Conservation (phyloP, 305 asterid species). For the Fraxinus ornus region DNA sequence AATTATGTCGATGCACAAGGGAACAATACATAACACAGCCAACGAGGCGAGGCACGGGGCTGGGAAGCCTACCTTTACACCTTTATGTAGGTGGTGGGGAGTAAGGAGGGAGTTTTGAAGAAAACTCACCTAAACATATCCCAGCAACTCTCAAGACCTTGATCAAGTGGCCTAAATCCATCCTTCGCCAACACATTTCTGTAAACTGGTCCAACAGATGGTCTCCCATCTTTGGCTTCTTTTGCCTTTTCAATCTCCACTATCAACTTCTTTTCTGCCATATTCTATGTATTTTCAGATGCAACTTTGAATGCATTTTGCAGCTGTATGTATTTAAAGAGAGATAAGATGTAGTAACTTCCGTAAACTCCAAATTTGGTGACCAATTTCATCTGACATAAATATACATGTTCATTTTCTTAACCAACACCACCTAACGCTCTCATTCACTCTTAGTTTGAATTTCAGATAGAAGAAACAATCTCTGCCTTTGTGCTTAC, state of each 20-base stretch:
- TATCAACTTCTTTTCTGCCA: conserved; percentile 49
- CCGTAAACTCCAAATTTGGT: conserved; percentile 32
- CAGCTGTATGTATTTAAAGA: neutral
- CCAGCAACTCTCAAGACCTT: conserved; percentile 65
- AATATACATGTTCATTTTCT: neutral
- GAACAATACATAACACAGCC: neutral
- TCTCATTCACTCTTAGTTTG: conserved; percentile 37
- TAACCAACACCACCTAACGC: conserved; percentile 38
- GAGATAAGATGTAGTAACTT: neutral
- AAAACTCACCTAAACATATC: conserved; percentile 63
- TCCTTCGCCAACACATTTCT: conserved; percentile 55
- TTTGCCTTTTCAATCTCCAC: conserved; percentile 64
- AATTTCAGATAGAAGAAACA: conserved; percentile 6
- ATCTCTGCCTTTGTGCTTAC: neutral
- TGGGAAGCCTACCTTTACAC: neutral
- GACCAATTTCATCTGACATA: conserved; percentile 39
- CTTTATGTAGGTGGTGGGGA: neutral
- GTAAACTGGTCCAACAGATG: conserved; percentile 69
- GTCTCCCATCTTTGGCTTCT: conserved; percentile 55
- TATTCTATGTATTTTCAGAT: conserved; percentile 1
- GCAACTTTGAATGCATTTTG: neutral
- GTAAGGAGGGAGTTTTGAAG: neutral
- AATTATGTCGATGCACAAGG: neutral
- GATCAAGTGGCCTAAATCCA: conserved; percentile 64
- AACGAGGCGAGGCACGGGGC: neutral